Conservation (phyloP, 139 green algal species). For the Coelastrella sp. region DNA sequence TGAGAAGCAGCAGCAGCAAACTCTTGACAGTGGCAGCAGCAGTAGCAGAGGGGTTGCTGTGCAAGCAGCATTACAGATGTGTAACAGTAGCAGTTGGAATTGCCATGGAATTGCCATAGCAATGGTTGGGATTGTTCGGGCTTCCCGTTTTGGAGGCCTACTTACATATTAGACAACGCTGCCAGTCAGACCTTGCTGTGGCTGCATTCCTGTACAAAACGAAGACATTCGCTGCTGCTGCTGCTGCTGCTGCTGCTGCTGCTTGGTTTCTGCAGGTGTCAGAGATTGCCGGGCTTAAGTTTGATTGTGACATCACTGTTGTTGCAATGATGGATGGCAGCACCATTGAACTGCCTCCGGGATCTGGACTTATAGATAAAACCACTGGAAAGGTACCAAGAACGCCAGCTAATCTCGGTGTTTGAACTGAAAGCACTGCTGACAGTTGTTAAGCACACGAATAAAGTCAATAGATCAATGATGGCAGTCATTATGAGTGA, state of each 20-base stretch:
- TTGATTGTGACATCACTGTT: slow-evolving; percentile 65
- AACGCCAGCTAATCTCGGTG: neutral
- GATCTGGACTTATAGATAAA: slow-evolving; percentile 31
- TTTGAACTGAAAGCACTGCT: neutral
- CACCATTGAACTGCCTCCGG: slow-evolving; percentile 46
- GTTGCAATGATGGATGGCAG: slow-evolving; percentile 60
- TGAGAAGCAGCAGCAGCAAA: too few relatives aligned
- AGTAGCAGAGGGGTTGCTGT: neutral
- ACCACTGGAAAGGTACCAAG: neutral
- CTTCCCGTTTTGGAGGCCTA: too few relatives aligned
- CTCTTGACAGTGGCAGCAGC: neutral
- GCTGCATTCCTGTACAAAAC: neutral
- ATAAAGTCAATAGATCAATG: too few relatives aligned
- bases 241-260: slow-evolving; percentile 4
- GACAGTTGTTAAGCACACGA: too few relatives aligned
- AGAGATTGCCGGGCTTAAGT: slow-evolving; percentile 65
- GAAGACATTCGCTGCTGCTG: neutral
- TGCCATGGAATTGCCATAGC: too few relatives aligned
- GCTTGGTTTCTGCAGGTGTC: slow-evolving; percentile 42
- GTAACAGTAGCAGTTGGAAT: too few relatives aligned
- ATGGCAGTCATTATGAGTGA: too few relatives aligned
- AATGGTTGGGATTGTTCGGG: too few relatives aligned
- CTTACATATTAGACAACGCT: too few relatives aligned
- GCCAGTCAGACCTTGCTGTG: too few relatives aligned
- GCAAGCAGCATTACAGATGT: too few relatives aligned